Conservation (phyloP, 345 rosid genomes). For the Murraya paniculata region DNA sequence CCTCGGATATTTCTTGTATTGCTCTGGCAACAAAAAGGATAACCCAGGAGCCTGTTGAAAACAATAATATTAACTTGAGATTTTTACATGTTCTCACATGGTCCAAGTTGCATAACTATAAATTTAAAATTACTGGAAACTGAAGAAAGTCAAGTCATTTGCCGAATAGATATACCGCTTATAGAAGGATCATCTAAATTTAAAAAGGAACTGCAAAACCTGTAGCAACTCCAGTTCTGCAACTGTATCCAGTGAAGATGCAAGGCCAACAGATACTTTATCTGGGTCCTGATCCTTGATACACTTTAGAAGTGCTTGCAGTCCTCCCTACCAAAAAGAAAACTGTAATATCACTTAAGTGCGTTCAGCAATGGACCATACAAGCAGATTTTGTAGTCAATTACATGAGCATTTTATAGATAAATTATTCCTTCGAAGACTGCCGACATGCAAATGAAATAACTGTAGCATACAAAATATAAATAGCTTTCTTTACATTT, state of each 20-base stretch:
- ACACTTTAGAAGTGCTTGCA: slow-evolving; percentile 62
- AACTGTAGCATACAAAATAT: not conserved
- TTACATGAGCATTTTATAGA: slow-evolving; percentile 2
- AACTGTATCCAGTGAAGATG: slow-evolving; percentile 75
- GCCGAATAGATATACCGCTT: not conserved
- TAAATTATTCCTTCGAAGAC: slow-evolving; percentile 2
- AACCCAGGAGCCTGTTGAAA: slow-evolving; percentile 88
- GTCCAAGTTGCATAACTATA: not conserved
- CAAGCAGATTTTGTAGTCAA: slow-evolving; percentile 8
- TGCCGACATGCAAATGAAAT: not conserved
- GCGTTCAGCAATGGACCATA: slow-evolving; percentile 10
- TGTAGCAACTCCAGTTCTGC: slow-evolving; percentile 89
- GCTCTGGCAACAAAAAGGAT: slow-evolving; percentile 86
- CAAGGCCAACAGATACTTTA: slow-evolving; percentile 80
- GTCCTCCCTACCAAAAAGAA: slow-evolving; percentile 61
- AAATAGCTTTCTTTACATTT: slow-evolving; percentile 2
- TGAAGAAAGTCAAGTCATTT: not conserved
- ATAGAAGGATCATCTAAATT: not conserved
- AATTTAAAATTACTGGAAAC: not conserved
- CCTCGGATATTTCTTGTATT: slow-evolving; percentile 87
- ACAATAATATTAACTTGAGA: slow-evolving; percentile 18
- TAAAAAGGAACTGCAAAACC: slow-evolving; percentile 33
- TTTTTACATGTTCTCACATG: slow-evolving; percentile 10
- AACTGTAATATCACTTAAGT: slow-evolving; percentile 10
- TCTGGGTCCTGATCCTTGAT: slow-evolving; percentile 92